These are phyloP conservation scores for Trypanosoma rangeli DNA, from an alignment of 208 protist genomes.

Conservation along the genomic window DNA sequence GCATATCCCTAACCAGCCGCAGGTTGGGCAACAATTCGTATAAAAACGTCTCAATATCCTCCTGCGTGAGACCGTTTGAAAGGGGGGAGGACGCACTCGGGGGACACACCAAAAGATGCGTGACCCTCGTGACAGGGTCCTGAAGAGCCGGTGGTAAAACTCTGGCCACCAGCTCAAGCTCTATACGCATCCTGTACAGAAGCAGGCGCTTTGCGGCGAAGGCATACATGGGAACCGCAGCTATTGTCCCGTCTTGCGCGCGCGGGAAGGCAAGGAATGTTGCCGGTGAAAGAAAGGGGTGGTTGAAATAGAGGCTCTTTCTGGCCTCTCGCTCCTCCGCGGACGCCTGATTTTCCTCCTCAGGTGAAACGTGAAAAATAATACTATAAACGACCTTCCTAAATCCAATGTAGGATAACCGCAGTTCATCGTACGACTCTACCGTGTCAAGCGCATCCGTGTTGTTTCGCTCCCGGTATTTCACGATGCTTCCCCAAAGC, in stretches of 20 bases:
- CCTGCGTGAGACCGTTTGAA: slow-evolving; percentile 78
- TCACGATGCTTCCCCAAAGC: slow-evolving; percentile 78
- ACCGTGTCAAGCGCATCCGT: slow-evolving; percentile 18
- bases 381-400: slow-evolving; percentile 71
- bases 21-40: slow-evolving; percentile 71
- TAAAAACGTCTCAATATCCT: slow-evolving; percentile 85
- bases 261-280: slow-evolving; percentile 80
- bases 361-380: slow-evolving; percentile 57
- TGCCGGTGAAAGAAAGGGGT: slow-evolving; percentile 86
- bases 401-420: slow-evolving; percentile 71
- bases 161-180: slow-evolving; percentile 66
- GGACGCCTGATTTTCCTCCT: slow-evolving; percentile 37
- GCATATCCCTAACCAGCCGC: slow-evolving; percentile 78
- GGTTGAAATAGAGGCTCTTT: slow-evolving; percentile 69
- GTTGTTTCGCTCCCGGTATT: slow-evolving; percentile 41
- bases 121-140: slow-evolving; percentile 19
- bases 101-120: slow-evolving; percentile 38
- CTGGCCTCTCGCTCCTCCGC: slow-evolving; percentile 36
- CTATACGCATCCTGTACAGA: slow-evolving; percentile 77
- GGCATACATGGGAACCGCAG: slow-evolving; percentile 78
- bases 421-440: slow-evolving; percentile 67
- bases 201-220: slow-evolving; percentile 84
- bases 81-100: slow-evolving; percentile 75
- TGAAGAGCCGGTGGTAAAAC: slow-evolving; percentile 42
- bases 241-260: slow-evolving; percentile 49